Conservation (phyloP, 257 asterid genomes). For the Gynochthodes officinalis region DNA sequence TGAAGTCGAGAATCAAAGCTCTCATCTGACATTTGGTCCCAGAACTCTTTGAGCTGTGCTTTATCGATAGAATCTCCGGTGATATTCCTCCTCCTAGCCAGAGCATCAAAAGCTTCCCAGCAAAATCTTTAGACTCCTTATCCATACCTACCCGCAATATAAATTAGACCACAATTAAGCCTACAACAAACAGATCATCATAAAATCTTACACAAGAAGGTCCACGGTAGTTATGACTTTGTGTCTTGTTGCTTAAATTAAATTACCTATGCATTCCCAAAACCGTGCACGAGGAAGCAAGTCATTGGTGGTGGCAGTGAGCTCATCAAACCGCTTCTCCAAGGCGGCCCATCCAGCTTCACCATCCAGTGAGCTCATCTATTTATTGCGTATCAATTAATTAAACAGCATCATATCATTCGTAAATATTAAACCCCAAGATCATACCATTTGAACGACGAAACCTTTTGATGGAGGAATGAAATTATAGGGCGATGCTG, state of each 20-base stretch:
- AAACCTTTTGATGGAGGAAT: no score
- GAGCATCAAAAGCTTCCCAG: constrained; percentile 72
- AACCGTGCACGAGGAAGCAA: constrained; percentile 64
- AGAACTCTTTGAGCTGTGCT: constrained; percentile 61
- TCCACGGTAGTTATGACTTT: constrained; percentile 1
- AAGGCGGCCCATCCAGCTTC: constrained; percentile 76
- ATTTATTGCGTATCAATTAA: no score
- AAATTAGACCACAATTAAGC: background rate
- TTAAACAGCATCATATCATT: no score
- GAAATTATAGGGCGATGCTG: no score
- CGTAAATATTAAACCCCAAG: no score
- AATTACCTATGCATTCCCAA: constrained; percentile 81
- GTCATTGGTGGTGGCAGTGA: constrained; percentile 48
- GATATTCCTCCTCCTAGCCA: constrained; percentile 58
- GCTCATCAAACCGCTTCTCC: constrained; percentile 59
- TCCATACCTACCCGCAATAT: constrained; percentile 65
- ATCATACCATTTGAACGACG: no score
- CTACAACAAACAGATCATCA: background rate
- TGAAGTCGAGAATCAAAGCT: constrained; percentile 84
- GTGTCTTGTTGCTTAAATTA: no score
- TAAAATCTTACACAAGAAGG: background rate
- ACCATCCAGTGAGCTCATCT: no score
- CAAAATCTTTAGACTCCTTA: constrained; percentile 69
- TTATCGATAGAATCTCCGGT: constrained; percentile 52
- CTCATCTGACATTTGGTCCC: constrained; percentile 81